Conservation (phyloP, 306 rosid species). For the Medicago arabica region DNA sequence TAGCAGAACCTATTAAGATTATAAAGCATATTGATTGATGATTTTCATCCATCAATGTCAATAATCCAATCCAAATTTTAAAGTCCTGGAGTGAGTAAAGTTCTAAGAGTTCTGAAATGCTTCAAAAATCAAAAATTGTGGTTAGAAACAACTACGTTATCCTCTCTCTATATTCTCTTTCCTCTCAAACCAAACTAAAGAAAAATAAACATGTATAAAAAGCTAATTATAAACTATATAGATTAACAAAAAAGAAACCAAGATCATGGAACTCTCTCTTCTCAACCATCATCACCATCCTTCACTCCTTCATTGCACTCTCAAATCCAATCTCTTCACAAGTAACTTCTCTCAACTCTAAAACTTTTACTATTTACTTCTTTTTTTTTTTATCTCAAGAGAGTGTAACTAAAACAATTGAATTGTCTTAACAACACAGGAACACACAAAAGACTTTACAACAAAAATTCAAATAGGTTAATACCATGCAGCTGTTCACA, state of each 20-base stretch:
- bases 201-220: background rate
- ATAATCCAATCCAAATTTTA: background rate
- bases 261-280: conserved; percentile 61
- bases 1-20: too few relatives aligned
- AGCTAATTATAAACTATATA: background rate
- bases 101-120: conserved; percentile 11
- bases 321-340: conserved; percentile 48
- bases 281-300: conserved; percentile 58
- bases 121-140: conserved; percentile 52
- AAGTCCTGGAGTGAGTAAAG: background rate
- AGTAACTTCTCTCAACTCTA: conserved; percentile 54
- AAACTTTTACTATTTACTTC: conserved; percentile 25
- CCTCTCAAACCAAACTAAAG: conserved; percentile 23
- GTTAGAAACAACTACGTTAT: conserved; percentile 64
- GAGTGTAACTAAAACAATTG: conserved; percentile 22
- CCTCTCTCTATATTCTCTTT: conserved; percentile 44
- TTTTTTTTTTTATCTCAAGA: conserved; percentile 37
- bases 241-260: conserved; percentile 14
- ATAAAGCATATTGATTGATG: too few relatives aligned
- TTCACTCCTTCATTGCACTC: conserved; percentile 54
- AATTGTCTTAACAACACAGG: conserved; percentile 54
- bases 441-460: conserved; percentile 52
- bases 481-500: conserved; percentile 59
- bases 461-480: conserved; percentile 46
- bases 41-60: background rate